Base-by-base conservation (phyloP, 2,329 filamentous ascomycete genomes). In the Byssochlamys sp. region DNA sequence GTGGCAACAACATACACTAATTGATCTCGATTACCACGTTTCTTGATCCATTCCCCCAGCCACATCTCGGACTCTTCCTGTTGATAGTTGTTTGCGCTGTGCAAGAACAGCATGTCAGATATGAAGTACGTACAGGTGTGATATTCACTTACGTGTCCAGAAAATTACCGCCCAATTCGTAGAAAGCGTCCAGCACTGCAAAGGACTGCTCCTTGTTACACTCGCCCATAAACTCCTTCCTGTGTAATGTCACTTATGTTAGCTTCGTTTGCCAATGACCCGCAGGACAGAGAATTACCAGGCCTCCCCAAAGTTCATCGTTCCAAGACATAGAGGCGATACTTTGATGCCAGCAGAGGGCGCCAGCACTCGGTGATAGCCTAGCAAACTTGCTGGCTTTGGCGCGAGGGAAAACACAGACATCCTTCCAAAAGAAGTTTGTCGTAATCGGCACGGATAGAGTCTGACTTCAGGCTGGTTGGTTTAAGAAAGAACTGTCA, bases 41-140 rank as follows among this genome's bases (percentile, higher is more conserved):
- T 53, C 3, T 69, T 65, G 68, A 82, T 73, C 80, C 79, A 82
- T 58, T 81, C 79, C 31, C 79, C 78, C 14, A 81, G 68, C 73
- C 73, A 78, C 0, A 51, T 62, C 62, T 81, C 79, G 2, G 72
- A 77, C 58, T 81, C 71, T 53, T 75, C 77, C 35, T 71, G 62
- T 55, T 79, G 77, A 64, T 80, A 80, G 60, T 67, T 72, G 63
- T 78, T 80, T 26, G 79, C 73, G 2, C 6, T 33, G 12, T 33
- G 9, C 9, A 9, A 10, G 12, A 33, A 33, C 3, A 33, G 9
- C 6, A 33, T 33, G 31, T 33, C 31, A 33, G 12, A 11, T 11
- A 33, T 33, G n/a, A 26, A 6, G 54, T 49, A 48, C n/a, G 25
- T 2, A 24, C 29, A 24, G 35, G 35, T 24, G 27, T 19, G 11